A percentile compares a stretch with the other conserved stretches of the same genome.
phyloP scores from a whole-genome alignment of 495 filamentous ascomycete genomes.

The Diplogelasinospora grovesii region DNA sequence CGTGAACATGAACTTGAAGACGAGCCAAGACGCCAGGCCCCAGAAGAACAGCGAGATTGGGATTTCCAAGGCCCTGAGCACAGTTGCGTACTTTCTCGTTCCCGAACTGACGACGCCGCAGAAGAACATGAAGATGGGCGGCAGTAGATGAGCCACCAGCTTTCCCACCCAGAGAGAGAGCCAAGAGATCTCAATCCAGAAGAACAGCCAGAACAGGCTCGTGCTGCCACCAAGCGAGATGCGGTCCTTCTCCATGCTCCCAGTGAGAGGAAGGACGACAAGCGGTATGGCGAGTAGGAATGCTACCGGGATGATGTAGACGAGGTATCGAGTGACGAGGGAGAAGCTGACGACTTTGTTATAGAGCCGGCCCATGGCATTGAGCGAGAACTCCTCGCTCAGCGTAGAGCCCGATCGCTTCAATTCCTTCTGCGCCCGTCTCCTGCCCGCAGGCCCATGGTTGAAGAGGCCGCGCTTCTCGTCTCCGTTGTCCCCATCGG shows the following conservation, averaged over 20 bases:
- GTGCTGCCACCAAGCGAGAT: conserved; percentile 41
- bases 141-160: conserved; percentile 70
- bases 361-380: conserved; percentile 81
- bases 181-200: conserved; percentile 92
- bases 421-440: conserved; percentile 44
- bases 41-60: conserved; percentile 84
- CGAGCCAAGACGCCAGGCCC: conserved; percentile 70
- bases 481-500: conserved; percentile 21
- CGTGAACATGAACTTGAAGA: conserved; percentile 63
- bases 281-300: conserved; percentile 73
- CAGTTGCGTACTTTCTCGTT: conserved; percentile 83
- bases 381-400: conserved; percentile 55
- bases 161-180: conserved; percentile 82
- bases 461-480: conserved; percentile 46
- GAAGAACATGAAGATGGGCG: conserved; percentile 76
- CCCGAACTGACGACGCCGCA: conserved; percentile 86
- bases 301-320: conserved; percentile 79
- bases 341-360: conserved; percentile 78
- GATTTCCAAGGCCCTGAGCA: conserved; percentile 73
- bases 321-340: conserved; percentile 76
- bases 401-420: conserved; percentile 48
- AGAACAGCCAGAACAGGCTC: conserved; percentile 67
- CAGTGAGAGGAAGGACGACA: conserved; percentile 56
- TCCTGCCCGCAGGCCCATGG: conserved; percentile 43
- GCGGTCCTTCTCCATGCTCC: conserved; percentile 24